Conservation (phyloP, 768 basidiomycete species). For the Russula earlei region DNA sequence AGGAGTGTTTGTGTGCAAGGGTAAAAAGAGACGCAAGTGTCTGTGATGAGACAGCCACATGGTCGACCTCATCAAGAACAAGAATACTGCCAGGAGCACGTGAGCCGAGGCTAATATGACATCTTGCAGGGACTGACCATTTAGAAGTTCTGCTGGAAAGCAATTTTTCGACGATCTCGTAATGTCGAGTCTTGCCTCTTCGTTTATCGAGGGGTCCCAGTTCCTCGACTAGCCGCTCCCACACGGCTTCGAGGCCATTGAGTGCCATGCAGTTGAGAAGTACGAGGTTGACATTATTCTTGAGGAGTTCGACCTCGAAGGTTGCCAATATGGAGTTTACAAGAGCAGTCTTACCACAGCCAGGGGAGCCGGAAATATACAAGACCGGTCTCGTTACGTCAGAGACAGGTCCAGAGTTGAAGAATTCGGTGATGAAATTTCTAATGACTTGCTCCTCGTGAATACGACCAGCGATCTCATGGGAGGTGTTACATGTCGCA, state of each 20-base stretch:
- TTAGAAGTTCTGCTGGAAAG: constrained; percentile 37
- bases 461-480: constrained; percentile 58
- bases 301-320: constrained; percentile 29
- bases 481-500: constrained; percentile 51
- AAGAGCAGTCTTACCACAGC: constrained; percentile 86
- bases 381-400: constrained; percentile 36
- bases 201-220: constrained; percentile 31
- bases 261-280: constrained; percentile 78
- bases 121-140: constrained; percentile 35
- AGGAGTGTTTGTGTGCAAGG: constrained; percentile 45
- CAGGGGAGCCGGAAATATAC: constrained; percentile 90
- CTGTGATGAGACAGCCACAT: constrained; percentile 55
- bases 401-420: constrained; percentile 26
- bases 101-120: constrained; percentile 17
- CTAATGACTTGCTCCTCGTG: constrained; percentile 49
- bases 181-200: constrained; percentile 34
- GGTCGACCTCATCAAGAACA: constrained; percentile 82
- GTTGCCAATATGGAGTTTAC: constrained; percentile 52
- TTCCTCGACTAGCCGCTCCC: constrained; percentile 58
- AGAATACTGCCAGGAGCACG: constrained; percentile 42
- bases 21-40: constrained; percentile 56
- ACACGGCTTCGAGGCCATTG: constrained; percentile 54
- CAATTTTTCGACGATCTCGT: constrained; percentile 33
- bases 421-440: constrained; percentile 50
- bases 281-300: constrained; percentile 38